These are phyloP conservation scores for Neurospora sp. DNA, from an alignment of 2,329 filamentous ascomycete genomes.

Conservation along the genomic window DNA sequence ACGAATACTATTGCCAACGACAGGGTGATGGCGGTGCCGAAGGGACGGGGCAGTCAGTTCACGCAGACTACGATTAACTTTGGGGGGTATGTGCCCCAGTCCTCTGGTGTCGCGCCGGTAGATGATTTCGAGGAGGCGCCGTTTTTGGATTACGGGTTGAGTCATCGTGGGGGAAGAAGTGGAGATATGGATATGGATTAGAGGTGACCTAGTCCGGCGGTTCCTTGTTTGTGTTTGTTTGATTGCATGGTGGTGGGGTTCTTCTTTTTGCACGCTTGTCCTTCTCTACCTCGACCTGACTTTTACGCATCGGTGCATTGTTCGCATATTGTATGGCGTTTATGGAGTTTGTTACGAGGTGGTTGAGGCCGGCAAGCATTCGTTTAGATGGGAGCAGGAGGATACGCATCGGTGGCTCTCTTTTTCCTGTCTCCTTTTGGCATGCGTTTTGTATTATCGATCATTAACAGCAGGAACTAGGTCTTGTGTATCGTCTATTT, in stretches of 20 bases:
- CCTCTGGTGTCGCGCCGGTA: not conserved
- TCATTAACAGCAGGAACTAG: not conserved
- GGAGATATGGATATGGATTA: constrained; percentile 30
- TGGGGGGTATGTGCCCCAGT: not conserved
- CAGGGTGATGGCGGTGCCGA: constrained; percentile 40
- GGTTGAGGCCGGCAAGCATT: not conserved
- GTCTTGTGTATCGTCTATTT: not conserved
- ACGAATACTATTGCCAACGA: constrained; percentile 8
- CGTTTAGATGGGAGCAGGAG: not conserved
- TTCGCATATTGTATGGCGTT: constrained; percentile 8
- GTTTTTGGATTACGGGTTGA: constrained; percentile 41
- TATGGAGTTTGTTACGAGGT: constrained; percentile 1
- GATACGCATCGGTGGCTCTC: not conserved
- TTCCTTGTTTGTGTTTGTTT: not conserved
- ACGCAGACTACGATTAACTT: not conserved
- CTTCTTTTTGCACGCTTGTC: not conserved
- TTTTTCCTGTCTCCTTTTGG: not conserved
- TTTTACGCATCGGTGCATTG: not conserved
- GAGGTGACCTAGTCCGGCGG: not conserved
- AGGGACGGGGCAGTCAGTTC: constrained; percentile 12
- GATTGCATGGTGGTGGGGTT: not conserved
- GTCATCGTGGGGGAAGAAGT: constrained; percentile 7
- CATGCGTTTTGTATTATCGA: not conserved
- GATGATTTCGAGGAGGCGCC: constrained; percentile 60
- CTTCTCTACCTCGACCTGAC: not conserved